A percentile compares a stretch with the other conserved stretches of the same genome.
phyloP scores from a whole-genome alignment of 257 asterid genomes.

The Thymus quinquecostatus region DNA sequence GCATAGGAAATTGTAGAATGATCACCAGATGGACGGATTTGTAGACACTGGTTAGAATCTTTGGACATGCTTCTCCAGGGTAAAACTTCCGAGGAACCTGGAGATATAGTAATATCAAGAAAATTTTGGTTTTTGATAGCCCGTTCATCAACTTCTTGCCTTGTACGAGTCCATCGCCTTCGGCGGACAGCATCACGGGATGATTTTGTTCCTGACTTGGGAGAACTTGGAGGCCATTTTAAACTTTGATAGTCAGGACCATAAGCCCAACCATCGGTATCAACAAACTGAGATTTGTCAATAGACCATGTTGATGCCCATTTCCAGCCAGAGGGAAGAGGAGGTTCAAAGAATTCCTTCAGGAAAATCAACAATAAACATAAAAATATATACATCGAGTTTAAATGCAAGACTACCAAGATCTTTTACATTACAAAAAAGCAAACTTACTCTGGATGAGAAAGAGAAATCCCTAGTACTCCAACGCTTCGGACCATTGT shows the following conservation, averaged over 20 bases:
- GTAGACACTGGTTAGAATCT: conserved; percentile 71
- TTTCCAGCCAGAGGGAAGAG: conserved; percentile 69
- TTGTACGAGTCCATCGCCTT: conserved; percentile 65
- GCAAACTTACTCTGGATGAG: conserved; percentile 54
- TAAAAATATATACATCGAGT: background rate
- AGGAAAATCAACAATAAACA: conserved; percentile 18
- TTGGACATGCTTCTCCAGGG: conserved; percentile 86
- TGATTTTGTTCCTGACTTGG: conserved; percentile 54
- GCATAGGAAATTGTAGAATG: conserved; percentile 59
- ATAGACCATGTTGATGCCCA: conserved; percentile 70
- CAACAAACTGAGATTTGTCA: conserved; percentile 70
- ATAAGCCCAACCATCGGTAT: conserved; percentile 70
- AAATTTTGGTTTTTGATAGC: conserved; percentile 41
- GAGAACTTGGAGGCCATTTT: conserved; percentile 70
- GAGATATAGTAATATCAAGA: conserved; percentile 48
- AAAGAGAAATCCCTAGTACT: conserved; percentile 64
- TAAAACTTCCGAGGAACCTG: conserved; percentile 65
- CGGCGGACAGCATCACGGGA: conserved; percentile 61
- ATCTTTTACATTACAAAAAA: conserved; percentile 9
- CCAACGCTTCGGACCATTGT: conserved; percentile 56
- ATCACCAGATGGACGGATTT: conserved; percentile 80
- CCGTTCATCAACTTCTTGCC: conserved; percentile 52
- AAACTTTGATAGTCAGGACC: conserved; percentile 61
- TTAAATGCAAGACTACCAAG: conserved; percentile 10
- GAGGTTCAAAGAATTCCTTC: conserved; percentile 67